Percentiles rank a stretch among this genome's conserved stretches.
Conservation (phyloP, 2,329 filamentous ascomycete species). For the Apiospora arundinis region DNA sequence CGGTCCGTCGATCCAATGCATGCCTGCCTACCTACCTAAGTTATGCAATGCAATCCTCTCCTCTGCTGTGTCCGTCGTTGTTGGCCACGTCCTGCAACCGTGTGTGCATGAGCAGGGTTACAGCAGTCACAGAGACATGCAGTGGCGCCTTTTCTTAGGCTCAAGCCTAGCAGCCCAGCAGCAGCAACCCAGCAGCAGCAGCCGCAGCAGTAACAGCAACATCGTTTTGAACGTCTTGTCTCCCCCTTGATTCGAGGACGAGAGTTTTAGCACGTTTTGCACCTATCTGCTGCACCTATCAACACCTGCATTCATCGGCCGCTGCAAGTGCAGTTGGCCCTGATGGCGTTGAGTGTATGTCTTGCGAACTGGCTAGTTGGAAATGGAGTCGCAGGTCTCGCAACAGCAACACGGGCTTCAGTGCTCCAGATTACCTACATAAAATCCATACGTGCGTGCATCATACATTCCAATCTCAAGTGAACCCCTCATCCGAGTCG, state of each 20-base stretch:
- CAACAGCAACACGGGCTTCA: constrained; percentile 15
- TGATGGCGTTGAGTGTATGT: background rate
- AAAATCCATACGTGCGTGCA: background rate
- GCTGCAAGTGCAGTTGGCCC: background rate
- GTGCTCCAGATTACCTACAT: background rate
- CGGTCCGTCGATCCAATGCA: background rate
- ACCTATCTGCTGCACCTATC: background rate
- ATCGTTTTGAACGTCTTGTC: background rate
- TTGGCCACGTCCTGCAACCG: constrained; percentile 15
- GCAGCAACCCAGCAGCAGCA: background rate
- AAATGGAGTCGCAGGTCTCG: background rate
- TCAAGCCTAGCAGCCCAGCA: background rate
- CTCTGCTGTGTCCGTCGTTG: constrained; percentile 7
- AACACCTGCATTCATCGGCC: background rate
- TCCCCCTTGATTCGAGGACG: too few species aligned
- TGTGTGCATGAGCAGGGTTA: background rate
- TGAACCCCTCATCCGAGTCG: background rate
- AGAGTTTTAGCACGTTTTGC: background rate
- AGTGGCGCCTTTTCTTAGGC: constrained; percentile 14
- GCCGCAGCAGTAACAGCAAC: background rate
- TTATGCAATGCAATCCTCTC: background rate
- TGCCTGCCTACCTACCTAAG: background rate
- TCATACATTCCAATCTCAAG: background rate
- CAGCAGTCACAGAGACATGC: constrained; percentile 6
- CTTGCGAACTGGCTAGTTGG: background rate